Base-by-base conservation (phyloP, 2,329 filamentous ascomycete species). In the Metarhizium anisopliae region DNA sequence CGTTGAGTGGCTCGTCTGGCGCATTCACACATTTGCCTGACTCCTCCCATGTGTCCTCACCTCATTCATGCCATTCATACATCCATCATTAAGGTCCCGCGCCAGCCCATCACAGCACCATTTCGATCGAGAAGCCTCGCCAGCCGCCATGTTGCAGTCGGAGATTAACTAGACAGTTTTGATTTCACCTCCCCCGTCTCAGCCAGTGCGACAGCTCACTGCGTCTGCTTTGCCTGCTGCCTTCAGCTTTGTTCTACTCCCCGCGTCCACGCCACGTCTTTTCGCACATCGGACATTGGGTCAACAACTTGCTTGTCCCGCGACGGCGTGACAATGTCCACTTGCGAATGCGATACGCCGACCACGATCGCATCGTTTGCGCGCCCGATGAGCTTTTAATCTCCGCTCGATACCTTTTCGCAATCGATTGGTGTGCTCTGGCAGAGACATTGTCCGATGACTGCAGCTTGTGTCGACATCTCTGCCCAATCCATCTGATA, bases 321-420 rank as follows among this genome's bases (percentile, higher is more conserved):
- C 54, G 49, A 52, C 47, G 47, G 58, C 59, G 56, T 60, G 57
- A 66, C 58, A 55, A 66, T 65, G 64, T 63, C 59, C 55, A 55
- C 58, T 61, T 56, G 62, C 60, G 57, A 58, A 53, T 58, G 56
- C 60, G 61, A 60, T 56, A 58, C 55, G 56, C 55, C 57, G 51
- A 57, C 20, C 50, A 52, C 60, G 50, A 56, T 57, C 58, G 57
- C 57, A 53, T 56, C 53, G 50, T 38, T 54, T 53, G 56, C 60
- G 53, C 54, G 50, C 50, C 55, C 55, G 56, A 57, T 47, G 51
- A 55, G 45, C n/a, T 47, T 55, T 53, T 59, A 49, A 58, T 32
- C 18, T 36, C 29, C 45, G 29, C 47, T 25, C 45, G 6, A 45
- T 45, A 45, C n/a, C n/a, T 20, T 16, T 11, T 45, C 51, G 29